These are phyloP conservation scores for Volvariella surrecta DNA, from an alignment of 1,284 basidiomycete genomes.

Conservation along the genomic window DNA sequence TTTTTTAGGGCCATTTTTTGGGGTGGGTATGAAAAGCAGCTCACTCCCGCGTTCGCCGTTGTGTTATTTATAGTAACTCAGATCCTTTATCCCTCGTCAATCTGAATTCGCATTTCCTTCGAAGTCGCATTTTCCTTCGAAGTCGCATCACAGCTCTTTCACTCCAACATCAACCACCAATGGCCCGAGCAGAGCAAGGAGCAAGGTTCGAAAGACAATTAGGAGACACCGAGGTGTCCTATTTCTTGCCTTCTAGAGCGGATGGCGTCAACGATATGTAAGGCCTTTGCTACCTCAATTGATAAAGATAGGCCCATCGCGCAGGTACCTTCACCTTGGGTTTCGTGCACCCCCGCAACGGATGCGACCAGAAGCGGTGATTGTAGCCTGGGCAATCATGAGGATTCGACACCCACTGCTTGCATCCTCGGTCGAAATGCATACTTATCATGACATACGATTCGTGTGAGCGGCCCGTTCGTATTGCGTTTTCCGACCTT, in stretches of 20 bases:
- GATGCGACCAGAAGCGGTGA: slow-evolving; percentile 38
- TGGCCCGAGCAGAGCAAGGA: too few species aligned
- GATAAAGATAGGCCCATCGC: not conserved
- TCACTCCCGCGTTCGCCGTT: too few species aligned
- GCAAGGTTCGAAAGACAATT: slow-evolving; percentile 32
- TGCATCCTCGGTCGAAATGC: slow-evolving; percentile 49
- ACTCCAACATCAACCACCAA: too few species aligned
- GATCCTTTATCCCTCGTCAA: too few species aligned
- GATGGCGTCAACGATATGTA: slow-evolving; percentile 81
- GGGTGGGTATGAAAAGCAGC: too few species aligned
- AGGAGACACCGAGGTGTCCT: slow-evolving; percentile 61
- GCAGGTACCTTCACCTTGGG: slow-evolving; percentile 64
- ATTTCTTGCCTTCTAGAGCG: slow-evolving; percentile 64
- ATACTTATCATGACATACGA: slow-evolving; percentile 51
- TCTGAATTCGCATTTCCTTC: too few species aligned
- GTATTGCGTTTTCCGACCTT: slow-evolving; percentile 6
- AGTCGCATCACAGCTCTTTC: too few species aligned
- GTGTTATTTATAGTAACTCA: too few species aligned
- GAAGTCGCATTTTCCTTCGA: too few species aligned
- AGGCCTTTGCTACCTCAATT: slow-evolving; percentile 12
- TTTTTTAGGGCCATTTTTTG: too few species aligned
- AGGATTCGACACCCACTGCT: slow-evolving; percentile 62
- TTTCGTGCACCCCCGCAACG: slow-evolving; percentile 39
- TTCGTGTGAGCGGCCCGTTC: slow-evolving; percentile 43
- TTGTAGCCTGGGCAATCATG: slow-evolving; percentile 61